Percentiles rank a stretch among this genome's conserved stretches.
phyloP scores from a whole-genome alignment of 2,329 filamentous ascomycete species.

The Cryphonectria parasitica region DNA sequence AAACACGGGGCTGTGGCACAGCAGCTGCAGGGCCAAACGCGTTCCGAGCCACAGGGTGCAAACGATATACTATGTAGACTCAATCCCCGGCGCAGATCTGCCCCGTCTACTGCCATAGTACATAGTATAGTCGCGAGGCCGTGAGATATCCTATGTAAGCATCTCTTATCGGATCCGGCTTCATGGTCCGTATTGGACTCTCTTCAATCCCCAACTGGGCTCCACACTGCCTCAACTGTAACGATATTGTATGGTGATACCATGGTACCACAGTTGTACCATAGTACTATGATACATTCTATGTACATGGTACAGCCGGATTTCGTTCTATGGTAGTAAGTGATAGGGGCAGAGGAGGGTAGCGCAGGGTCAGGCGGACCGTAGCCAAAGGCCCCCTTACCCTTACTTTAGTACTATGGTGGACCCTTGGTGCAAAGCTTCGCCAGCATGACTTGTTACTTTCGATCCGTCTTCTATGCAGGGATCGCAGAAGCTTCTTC shows the following conservation, averaged over 20 bases:
- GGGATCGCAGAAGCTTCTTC: conserved; percentile 33
- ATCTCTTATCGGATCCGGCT: background rate
- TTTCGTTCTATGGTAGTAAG: no score
- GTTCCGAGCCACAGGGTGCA: conserved; percentile 1
- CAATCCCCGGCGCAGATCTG: conserved; percentile 13
- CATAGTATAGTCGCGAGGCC: background rate
- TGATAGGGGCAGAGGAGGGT: background rate
- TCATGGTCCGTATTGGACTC: background rate
- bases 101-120: background rate
- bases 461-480: conserved; percentile 33
- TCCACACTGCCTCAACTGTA: background rate
- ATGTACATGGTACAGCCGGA: background rate
- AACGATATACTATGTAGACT: background rate
- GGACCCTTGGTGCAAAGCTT: conserved; percentile 2
- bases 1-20: conserved; percentile 15
- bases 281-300: background rate
- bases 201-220: background rate
- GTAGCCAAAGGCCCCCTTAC: background rate
- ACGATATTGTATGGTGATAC: background rate
- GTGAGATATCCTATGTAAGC: background rate
- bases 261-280: background rate
- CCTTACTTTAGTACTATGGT: background rate
- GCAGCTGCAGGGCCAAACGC: conserved; percentile 6
- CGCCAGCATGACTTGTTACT: conserved; percentile 9
- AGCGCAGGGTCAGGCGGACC: background rate